Evolutionary conservation across 1,139 yeast genomes (phyloP), one percentile per base, ranked within the genome.

Genomic region (Yamadazyma siamensis): DNA sequence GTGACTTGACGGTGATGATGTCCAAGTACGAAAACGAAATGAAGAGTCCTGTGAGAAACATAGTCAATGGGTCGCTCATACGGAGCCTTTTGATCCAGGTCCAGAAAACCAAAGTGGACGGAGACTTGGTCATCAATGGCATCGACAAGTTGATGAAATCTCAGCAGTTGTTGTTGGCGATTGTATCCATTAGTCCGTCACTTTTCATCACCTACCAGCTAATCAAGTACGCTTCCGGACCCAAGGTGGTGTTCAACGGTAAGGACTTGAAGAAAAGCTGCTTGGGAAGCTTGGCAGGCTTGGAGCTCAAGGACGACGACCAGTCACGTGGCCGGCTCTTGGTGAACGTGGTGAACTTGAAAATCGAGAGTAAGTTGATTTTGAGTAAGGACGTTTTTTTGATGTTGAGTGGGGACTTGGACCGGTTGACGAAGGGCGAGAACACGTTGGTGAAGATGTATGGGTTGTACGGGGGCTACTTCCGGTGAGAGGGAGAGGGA

Each of bases 101-200:
- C 7, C 98, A 91, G 54, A 91, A 91, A 58, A 83, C 95, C 10
- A 91, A 91, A 59, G 96, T 91, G 10, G 98, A 91, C 53, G 95
- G 95, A 3, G 91, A 86, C 20, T 66, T 88, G 6, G 97, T 96
- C 0, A 75, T 91, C 39, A 78, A 73, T 45, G 97, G 97, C 6
- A 89, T 91, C 40, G 97, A 91, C 57, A 82, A 85, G 53, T 64
- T 91, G 43, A 69, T 91, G 33, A 83, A 87, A 54, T 82, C 94
- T 26, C 98, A 91, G 59, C 95, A 91, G 53, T 71, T 91, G 31
- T 94, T 91, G 15, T 87, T 91, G 61, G 96, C 95, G 2, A 65
- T 86, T 23, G 85, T 91, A 15, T 95, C 96, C 1, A 80, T 94
- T 5, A 75, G 91, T 26, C 98, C 98, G 0, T 78, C 89, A 17